Conservation (phyloP, 1,139 yeast genomes). For the Meyerozyma carpophila region DNA sequence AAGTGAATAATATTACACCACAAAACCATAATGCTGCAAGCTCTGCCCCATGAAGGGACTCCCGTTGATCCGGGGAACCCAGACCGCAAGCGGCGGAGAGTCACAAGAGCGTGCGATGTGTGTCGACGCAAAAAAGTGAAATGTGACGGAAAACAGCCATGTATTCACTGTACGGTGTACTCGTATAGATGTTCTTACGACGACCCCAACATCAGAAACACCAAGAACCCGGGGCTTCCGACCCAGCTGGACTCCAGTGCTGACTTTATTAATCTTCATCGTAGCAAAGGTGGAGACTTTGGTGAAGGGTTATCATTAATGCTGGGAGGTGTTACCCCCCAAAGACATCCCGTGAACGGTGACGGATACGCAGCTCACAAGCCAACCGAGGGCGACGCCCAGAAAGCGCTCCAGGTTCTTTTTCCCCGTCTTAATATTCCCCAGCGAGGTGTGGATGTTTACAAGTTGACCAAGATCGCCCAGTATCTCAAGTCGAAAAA, state of each 20-base stretch:
- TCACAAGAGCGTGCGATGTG: conserved; percentile 79
- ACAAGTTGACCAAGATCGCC: not conserved
- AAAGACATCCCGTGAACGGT: not conserved
- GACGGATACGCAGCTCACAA: conserved; percentile 1
- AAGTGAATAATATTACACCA: not conserved
- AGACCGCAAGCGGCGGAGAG: conserved; percentile 61
- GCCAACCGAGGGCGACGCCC: conserved; percentile 9
- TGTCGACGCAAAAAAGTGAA: conserved; percentile 77
- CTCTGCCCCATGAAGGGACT: not conserved
- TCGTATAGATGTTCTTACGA: conserved; percentile 68
- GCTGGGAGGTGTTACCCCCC: not conserved
- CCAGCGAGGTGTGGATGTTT: not conserved
- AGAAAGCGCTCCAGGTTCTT: conserved; percentile 8
- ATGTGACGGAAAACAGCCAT: conserved; percentile 84
- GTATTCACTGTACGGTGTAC: conserved; percentile 86
- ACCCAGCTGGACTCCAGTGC: conserved; percentile 11
- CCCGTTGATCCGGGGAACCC: not conserved
- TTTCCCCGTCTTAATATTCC: not conserved
- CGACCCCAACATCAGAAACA: conserved; percentile 66
- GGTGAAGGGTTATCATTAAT: not conserved
- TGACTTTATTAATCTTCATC: not conserved
- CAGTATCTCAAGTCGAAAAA: conserved; percentile 1
- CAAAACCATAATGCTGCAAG: not conserved
- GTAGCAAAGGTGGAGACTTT: not conserved
- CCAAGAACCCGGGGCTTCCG: conserved; percentile 30